A percentile compares a stretch with the other conserved stretches of the same genome.
phyloP scores from a whole-genome alignment of 352 stramenopile genomes.

The Pythium volutum region DNA sequence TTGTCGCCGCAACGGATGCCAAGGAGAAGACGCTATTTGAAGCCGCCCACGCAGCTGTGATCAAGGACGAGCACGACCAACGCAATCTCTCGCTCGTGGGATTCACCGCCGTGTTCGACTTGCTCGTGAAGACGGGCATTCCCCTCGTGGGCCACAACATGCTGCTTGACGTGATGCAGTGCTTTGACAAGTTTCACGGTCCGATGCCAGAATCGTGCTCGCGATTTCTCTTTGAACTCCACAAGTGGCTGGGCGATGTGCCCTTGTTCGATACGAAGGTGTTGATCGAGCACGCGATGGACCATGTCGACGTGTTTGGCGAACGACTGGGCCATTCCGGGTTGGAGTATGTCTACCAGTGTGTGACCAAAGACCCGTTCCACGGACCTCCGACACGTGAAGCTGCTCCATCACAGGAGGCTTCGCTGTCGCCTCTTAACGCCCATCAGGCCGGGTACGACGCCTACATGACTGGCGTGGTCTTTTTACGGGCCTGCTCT shows the following conservation, averaged over 20 bases:
- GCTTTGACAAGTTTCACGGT: slow-evolving; percentile 73
- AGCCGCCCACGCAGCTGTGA: slow-evolving; percentile 7
- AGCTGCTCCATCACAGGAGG: not conserved
- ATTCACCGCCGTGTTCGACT: slow-evolving; percentile 65
- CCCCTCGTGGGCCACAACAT: slow-evolving; percentile 77
- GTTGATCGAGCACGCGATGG: slow-evolving; percentile 60
- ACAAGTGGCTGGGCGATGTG: slow-evolving; percentile 40
- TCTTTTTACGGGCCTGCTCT: slow-evolving; percentile 67
- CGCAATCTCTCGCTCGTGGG: slow-evolving; percentile 59
- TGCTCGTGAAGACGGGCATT: slow-evolving; percentile 31
- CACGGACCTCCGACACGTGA: slow-evolving; percentile 41
- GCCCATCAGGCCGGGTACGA: slow-evolving; percentile 77
- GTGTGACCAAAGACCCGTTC: slow-evolving; percentile 62
- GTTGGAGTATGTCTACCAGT: slow-evolving; percentile 62
- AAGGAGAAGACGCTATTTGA: not conserved
- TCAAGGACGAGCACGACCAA: slow-evolving; percentile 31
- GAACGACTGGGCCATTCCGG: slow-evolving; percentile 58
- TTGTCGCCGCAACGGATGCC: slow-evolving; percentile 30
- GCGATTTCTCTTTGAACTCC: slow-evolving; percentile 53
- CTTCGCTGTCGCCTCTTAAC: not conserved
- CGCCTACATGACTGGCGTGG: slow-evolving; percentile 74
- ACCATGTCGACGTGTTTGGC: slow-evolving; percentile 54
- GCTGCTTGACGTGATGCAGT: slow-evolving; percentile 79
- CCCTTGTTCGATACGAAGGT: slow-evolving; percentile 76
- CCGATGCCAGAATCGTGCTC: slow-evolving; percentile 52